Base-by-base conservation (phyloP, 768 basidiomycete genomes). In the Termitomyces sp. region DNA sequence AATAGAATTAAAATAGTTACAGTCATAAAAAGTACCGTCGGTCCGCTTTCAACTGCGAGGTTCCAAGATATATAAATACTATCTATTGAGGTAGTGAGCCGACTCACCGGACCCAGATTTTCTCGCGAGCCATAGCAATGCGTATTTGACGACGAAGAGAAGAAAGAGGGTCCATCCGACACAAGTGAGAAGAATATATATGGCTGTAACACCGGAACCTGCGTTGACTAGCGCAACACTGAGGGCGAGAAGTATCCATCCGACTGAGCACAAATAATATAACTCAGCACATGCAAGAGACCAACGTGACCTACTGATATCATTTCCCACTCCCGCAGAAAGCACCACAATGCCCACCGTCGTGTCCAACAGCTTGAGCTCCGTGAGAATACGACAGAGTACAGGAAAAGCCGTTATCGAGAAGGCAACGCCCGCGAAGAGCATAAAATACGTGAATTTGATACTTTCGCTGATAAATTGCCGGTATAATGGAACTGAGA, bases 141-240 rank as follows among this genome's bases (percentile, higher is more conserved):
- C 78, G 28, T 73, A 70, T 63, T 80, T 86, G 48, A 86, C 81
- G 0, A 87, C 82, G 61, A 90, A 81, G 2, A 93, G 71, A 6
- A 97, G 74, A 68, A 95, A 77, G 0, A 96, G 61, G 0, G 86
- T 80, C 85, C 92, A 98, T 0, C 80, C 95, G 4, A 95, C 73
- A 56, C 91, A 90, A 14, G 77, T 72, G 7, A 98, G 75, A 13
- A 99, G 74, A 61, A 96, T 88, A 72, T 86, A 98, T 1, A 98
- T 73, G 0, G 95, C 94, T 0, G 86, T 87, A 0, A 94, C 73
- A 1, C 94, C 94, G 0, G 85, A 81, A 4, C 86, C 85, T 0
- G 94, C 91, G 59, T 95, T 97, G 48, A 95, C 94, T 18, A 99
- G 82, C 0, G 96, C 94, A 6, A 98, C 88, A 47, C 88, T 91